These are phyloP conservation scores for Aspergillus sp. DNA, from an alignment of 2,329 filamentous ascomycete species.

Conservation along the genomic window DNA sequence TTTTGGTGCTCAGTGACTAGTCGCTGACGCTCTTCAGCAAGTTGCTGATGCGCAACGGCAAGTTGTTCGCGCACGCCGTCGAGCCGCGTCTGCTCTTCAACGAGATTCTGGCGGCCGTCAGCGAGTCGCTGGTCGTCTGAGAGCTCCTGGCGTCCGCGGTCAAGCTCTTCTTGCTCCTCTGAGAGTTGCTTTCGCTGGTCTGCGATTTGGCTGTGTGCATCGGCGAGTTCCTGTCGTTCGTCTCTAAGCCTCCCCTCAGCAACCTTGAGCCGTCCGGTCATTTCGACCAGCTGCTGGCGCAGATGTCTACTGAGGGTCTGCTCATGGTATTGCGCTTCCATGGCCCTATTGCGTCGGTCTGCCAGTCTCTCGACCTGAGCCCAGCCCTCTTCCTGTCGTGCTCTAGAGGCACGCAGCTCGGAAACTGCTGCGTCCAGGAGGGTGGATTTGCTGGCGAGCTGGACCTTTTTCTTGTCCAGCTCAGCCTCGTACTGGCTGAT, in stretches of 20 bases:
- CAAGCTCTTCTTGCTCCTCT: background rate
- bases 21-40: background rate
- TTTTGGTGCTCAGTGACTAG: background rate
- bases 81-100: background rate
- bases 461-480: conserved; percentile 1
- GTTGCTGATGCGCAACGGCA: background rate
- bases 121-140: background rate
- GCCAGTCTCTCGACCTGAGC: background rate
- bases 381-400: conserved; percentile 3
- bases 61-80: background rate
- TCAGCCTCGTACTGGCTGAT: conserved; percentile 4
- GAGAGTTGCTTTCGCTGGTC: background rate
- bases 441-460: conserved; percentile 1
- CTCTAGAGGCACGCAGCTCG: conserved; percentile 5
- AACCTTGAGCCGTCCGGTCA: conserved; percentile 1
- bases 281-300: conserved; percentile 3
- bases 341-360: background rate
- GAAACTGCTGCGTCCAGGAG: conserved; percentile 1
- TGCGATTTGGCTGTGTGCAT: background rate
- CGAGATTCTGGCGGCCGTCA: background rate
- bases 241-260: background rate
- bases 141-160: background rate
- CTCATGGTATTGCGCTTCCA: background rate
- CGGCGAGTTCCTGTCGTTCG: background rate
- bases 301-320: conserved; percentile 1